phyloP scores from a whole-genome alignment of 208 protist genomes.

The Acanthamoeba lugdunensis region DNA sequence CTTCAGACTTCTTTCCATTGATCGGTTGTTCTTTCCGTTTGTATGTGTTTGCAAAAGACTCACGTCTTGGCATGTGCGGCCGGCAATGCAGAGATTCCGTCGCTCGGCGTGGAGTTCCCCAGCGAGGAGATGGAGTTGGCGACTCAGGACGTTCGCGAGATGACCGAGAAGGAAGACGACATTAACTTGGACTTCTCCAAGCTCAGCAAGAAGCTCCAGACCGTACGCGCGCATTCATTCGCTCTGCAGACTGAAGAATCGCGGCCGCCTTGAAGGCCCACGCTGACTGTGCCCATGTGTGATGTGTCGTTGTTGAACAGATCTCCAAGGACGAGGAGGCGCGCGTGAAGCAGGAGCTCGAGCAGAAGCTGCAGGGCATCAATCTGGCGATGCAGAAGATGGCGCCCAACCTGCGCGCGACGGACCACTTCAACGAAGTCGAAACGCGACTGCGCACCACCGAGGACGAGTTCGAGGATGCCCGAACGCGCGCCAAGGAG shows the following conservation, averaged over 20 bases:
- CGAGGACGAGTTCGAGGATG: conserved; percentile 88
- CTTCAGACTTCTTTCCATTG: too few species aligned
- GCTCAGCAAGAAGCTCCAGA: conserved; percentile 44
- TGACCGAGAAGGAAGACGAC: conserved; percentile 61
- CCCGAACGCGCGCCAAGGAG: conserved; percentile 87
- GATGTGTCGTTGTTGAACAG: not conserved
- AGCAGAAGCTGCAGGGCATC: conserved; percentile 73
- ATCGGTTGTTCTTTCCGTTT: not conserved
- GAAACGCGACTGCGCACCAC: conserved; percentile 88
- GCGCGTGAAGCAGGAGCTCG: conserved; percentile 4
- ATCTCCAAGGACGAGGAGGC: conserved; percentile 51
- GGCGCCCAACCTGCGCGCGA: conserved; percentile 86
- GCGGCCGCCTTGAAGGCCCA: too few species aligned
- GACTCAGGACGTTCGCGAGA: conserved; percentile 38
- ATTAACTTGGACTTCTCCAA: conserved; percentile 68
- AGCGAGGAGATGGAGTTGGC: conserved; percentile 42
- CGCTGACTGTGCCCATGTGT: too few species aligned
- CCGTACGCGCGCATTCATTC: not conserved
- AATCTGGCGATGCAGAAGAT: conserved; percentile 80
- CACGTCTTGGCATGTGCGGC: too few species aligned
- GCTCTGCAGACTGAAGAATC: too few species aligned
- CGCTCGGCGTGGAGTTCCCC: not conserved
- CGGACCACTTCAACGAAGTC: conserved; percentile 83
- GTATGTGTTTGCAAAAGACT: not conserved
- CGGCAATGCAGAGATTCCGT: not conserved